Evolutionary conservation across 1,284 basidiomycete species (phyloP).

Genomic region (Malassezia equina): DNA sequence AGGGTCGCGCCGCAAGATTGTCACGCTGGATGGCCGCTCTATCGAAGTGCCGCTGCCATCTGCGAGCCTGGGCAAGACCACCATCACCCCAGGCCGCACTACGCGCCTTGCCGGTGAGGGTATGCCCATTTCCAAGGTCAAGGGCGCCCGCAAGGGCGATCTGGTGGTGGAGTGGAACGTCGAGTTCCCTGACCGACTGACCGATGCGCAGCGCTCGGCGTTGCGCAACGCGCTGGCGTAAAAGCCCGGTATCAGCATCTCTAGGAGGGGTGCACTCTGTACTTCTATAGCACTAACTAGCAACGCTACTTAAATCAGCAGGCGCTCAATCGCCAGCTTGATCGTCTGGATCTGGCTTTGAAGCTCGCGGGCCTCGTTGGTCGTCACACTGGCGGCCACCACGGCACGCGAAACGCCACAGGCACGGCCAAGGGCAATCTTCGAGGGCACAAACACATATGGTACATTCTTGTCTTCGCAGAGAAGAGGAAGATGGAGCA

Average conservation of each 20-base stretch:
- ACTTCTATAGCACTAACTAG: slow-evolving; percentile 5
- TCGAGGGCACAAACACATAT: slow-evolving; percentile 87
- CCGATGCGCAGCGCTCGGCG: slow-evolving; percentile 24
- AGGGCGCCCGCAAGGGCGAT: slow-evolving; percentile 39
- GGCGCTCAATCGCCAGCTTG: slow-evolving; percentile 54
- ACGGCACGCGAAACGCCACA: slow-evolving; percentile 93
- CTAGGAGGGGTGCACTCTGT: neutral
- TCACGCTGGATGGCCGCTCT: slow-evolving; percentile 35
- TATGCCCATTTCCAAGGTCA: slow-evolving; percentile 44
- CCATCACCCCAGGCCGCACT: slow-evolving; percentile 33
- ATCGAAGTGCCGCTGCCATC: slow-evolving; percentile 38
- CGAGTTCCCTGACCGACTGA: slow-evolving; percentile 35
- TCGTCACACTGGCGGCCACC: slow-evolving; percentile 87
- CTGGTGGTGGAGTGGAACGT: slow-evolving; percentile 43
- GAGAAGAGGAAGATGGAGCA: slow-evolving; percentile 88
- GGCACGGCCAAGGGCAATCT: slow-evolving; percentile 86
- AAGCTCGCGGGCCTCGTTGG: slow-evolving; percentile 86
- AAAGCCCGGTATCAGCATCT: neutral
- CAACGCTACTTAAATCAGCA: slow-evolving; percentile 27
- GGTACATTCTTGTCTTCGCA: slow-evolving; percentile 99
- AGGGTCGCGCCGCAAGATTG: slow-evolving; percentile 24
- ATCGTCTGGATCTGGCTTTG: slow-evolving; percentile 79
- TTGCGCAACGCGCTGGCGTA: slow-evolving; percentile 27
- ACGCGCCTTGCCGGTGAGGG: slow-evolving; percentile 42
- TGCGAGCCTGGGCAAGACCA: slow-evolving; percentile 23